Base-by-base conservation (phyloP, 2,329 filamentous ascomycete species). In the Alternaria conjuncta region DNA sequence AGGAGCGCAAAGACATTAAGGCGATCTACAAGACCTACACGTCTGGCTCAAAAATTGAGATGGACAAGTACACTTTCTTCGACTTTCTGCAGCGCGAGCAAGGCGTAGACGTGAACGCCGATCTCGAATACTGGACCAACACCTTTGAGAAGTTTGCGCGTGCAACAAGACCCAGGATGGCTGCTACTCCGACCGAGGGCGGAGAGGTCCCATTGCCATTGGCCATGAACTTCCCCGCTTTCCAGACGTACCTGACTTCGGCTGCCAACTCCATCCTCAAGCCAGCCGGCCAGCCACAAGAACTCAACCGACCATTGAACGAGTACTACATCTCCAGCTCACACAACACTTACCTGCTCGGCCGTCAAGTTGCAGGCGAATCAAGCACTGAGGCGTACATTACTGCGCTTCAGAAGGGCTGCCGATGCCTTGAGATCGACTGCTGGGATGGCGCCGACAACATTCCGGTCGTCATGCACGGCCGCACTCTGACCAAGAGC, bases 281-380 rank as follows among this genome's bases (percentile, higher is more conserved):
- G 26, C 86, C 87, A 45, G 85, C 87, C 64, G 86, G 88, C n/a
- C 80, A 86, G 12, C 82, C 88, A 26, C 88, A 89, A 59, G 84
- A 84, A 6, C 88, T 97, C 58, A 89, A 97, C 75, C 89, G 92
- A 23, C 96, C 96, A 0, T 84, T 98, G 78, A 97, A 97, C 77
- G 95, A 98, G 77, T 99, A 99, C 80, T 97, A 94, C 83, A 96
- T 99, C 70, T 98, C 95, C 1, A 97, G 94, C 83, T 98, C 96
- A 2, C 96, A 99, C 85, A 99, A 99, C 81, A 99, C 96, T 0
- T 99, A 99, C 75, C 89, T 99, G 1, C 85, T 96, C 5, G 96
- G 96, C 13, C 90, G 94, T 57, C 96, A 99, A 79, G 90, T 98
- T 3, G 91, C 90, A 11, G 95, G 95, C 26, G 88, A 92, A 47